Percentiles rank a stretch among this genome's conserved stretches.
Conservation (phyloP, 352 stramenopile genomes). For the Phytophthora vignae region DNA sequence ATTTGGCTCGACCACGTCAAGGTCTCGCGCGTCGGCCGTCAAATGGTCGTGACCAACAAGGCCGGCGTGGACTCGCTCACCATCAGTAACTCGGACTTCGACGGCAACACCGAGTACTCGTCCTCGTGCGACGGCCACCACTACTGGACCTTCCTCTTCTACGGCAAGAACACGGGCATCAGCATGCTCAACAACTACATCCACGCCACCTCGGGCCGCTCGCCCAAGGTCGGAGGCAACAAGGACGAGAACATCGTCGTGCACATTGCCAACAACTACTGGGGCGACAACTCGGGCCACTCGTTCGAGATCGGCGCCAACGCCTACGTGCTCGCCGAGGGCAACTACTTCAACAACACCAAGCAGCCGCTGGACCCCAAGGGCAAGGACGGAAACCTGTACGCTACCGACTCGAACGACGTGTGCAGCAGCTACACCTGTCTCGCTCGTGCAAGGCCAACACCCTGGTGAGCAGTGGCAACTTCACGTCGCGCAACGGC, state of each 20-base stretch:
- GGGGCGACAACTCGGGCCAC: slow-evolving; percentile 46
- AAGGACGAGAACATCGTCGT: slow-evolving; percentile 30
- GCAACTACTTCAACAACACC: slow-evolving; percentile 51
- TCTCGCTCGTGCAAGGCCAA: slow-evolving; percentile 37
- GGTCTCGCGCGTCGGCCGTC: slow-evolving; percentile 43
- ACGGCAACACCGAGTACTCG: slow-evolving; percentile 52
- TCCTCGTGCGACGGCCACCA: slow-evolving; percentile 57
- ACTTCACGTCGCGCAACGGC: slow-evolving; percentile 28
- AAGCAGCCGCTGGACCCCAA: slow-evolving; percentile 28
- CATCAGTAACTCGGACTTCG: slow-evolving; percentile 65
- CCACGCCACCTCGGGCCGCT: slow-evolving; percentile 48
- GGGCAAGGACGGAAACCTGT: slow-evolving; percentile 15
- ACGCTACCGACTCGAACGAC: slow-evolving; percentile 7
- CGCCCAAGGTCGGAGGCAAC: slow-evolving; percentile 38
- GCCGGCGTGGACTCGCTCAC: slow-evolving; percentile 46
- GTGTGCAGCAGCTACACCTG: slow-evolving; percentile 23
- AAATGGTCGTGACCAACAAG: slow-evolving; percentile 53
- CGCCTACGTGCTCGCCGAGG: slow-evolving; percentile 45
- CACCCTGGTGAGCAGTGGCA: slow-evolving; percentile 36
- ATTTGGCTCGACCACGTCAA: slow-evolving; percentile 67
- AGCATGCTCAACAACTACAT: slow-evolving; percentile 56
- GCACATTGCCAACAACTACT: slow-evolving; percentile 55
- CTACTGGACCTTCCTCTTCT: slow-evolving; percentile 58
- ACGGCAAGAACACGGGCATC: slow-evolving; percentile 34
- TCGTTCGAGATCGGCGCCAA: slow-evolving; percentile 44